These are phyloP conservation scores for Puccinellia tenuiflora DNA, from an alignment of 176 grass and related monocot genomes.

Conservation along the genomic window DNA sequence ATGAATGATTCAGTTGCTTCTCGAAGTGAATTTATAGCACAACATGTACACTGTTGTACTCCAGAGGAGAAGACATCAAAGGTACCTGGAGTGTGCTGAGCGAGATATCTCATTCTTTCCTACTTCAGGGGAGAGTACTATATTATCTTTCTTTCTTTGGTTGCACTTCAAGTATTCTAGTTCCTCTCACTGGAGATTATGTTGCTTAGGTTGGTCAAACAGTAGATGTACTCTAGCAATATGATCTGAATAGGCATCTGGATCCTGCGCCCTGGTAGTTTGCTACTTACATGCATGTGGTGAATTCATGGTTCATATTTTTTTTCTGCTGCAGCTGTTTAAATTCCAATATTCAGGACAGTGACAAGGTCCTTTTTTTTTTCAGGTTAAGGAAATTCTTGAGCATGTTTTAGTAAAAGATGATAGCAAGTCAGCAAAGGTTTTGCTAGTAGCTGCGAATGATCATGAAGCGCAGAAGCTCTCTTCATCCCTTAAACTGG, in stretches of 20 bases:
- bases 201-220: background rate
- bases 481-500: conserved; percentile 30
- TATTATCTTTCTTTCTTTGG: background rate
- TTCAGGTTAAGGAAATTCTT: conserved; percentile 75
- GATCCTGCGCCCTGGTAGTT: background rate
- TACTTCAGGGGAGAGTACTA: background rate
- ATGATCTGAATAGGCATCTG: background rate
- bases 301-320: conserved; percentile 3
- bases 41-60: conserved; percentile 43
- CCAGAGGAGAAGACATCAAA: conserved; percentile 44
- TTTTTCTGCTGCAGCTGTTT: background rate
- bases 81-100: conserved; percentile 32
- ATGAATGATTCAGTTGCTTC: conserved; percentile 39
- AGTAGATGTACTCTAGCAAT: background rate
- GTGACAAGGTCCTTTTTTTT: background rate
- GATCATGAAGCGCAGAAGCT: conserved; percentile 25
- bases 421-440: conserved; percentile 35
- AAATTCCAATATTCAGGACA: background rate
- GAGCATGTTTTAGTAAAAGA: conserved; percentile 26
- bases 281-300: background rate
- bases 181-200: background rate
- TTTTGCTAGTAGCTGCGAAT: conserved; percentile 49
- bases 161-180: background rate
- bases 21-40: conserved; percentile 53
- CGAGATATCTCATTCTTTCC: background rate